Evolutionary conservation across 768 basidiomycete genomes (phyloP), one percentile per base, ranked within the genome.

Genomic region (Kwoniella bestiolae): DNA sequence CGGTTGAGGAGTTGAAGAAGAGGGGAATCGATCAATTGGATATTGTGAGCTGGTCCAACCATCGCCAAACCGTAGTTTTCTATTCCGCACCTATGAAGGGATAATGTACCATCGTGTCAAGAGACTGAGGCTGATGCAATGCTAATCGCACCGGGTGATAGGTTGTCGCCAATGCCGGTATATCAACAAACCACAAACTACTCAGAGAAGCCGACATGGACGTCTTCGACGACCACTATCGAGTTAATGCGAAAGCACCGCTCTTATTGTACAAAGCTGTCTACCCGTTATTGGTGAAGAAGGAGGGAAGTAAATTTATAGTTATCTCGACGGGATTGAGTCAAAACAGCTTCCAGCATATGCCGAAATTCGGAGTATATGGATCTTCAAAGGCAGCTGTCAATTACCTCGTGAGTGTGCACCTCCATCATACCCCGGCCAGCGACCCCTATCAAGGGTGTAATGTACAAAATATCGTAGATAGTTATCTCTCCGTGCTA

Each of bases 241-340:
- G 31, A 23, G 18, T 31, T 52, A 53, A 62, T 25, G 58, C 55
- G 57, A 47, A 52, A 14, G 62, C 63, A 7, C 56, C 57, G 8
- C 32, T 68, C 16, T n/a, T 65, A 2, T 50, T 68, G 7, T 68
- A 60, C 67, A 56, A 68, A 41, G 51, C 62, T 4, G 29, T 34
- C 7, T 52, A 60, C 25, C 57, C 61, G n/a, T n/a, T n/a, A 9
- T 23, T 68, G 16, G 29, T 64, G 26, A 34, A 53, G 2, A 32
- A 58, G 34, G 47, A 32, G 16, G 52, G 35, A 26, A 29, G 49
- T 51, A 51, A 51, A 31, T 51, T 51, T 18, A 29, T 51, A 14
- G 49, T 51, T 21, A 51, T 51, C 2, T 51, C 49, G 6, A 23
- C 49, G 12, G 49, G 21, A 11, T 9, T 51, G 3, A 29, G 49